A percentile compares a stretch with the other conserved stretches of the same genome.
Evolutionary conservation across 805 yeast species (phyloP).

Genomic region (Wickerhamomyces queroliae): DNA sequence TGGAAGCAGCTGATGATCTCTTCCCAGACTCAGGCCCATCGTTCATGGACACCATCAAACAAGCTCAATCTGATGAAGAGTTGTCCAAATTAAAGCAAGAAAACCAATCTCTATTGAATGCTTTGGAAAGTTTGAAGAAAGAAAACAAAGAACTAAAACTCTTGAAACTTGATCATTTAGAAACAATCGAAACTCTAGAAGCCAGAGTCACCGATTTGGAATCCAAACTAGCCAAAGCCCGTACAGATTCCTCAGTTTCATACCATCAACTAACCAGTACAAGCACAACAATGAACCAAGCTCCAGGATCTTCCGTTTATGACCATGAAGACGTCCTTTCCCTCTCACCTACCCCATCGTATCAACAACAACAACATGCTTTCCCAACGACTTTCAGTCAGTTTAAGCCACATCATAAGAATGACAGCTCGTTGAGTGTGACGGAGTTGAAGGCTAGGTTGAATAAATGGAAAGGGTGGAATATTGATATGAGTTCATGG

Average conservation of each 20-base stretch:
- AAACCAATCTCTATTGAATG: conserved; percentile 25
- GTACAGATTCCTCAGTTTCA: conserved; percentile 19
- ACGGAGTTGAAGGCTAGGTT: conserved; percentile 53
- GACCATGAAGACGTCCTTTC: conserved; percentile 15
- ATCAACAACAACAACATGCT: conserved; percentile 10
- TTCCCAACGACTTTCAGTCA: conserved; percentile 11
- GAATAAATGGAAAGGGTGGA: conserved; percentile 78
- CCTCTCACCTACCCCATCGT: conserved; percentile 18
- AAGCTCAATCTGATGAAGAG: conserved; percentile 12
- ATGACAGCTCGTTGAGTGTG: conserved; percentile 28
- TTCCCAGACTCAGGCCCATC: conserved; percentile 17
- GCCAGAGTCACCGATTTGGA: conserved; percentile 21
- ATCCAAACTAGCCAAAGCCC: conserved; percentile 14
- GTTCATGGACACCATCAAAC: conserved; percentile 21
- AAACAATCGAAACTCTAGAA: conserved; percentile 26
- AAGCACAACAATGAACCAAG: conserved; percentile 19
- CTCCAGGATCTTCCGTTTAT: conserved; percentile 16
- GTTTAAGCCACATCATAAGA: conserved; percentile 10
- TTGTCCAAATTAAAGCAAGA: conserved; percentile 27
- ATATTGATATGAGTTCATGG: conserved; percentile 84
- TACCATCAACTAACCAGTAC: conserved; percentile 9
- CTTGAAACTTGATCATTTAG: conserved; percentile 29
- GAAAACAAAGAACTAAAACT: conserved; percentile 32
- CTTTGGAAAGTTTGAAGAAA: conserved; percentile 27
- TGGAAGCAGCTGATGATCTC: conserved; percentile 2